These are phyloP conservation scores for Arabidopsis arenosa DNA, from an alignment of 345 rosid species.

Conservation along the genomic window DNA sequence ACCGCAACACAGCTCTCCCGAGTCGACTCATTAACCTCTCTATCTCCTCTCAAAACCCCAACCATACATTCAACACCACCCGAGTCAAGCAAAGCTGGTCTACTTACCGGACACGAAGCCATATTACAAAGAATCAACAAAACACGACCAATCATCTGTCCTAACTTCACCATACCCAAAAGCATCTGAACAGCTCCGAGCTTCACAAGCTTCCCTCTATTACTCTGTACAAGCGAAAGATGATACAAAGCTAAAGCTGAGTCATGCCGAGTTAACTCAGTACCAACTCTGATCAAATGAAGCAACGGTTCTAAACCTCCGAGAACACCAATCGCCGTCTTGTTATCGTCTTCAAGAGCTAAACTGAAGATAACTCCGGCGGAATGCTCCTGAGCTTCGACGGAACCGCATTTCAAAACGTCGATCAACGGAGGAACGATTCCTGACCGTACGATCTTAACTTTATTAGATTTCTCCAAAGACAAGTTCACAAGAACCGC, in stretches of 20 bases:
- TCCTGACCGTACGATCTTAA: slow-evolving; percentile 86
- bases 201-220: slow-evolving; percentile 64
- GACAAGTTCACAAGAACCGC: slow-evolving; percentile 86
- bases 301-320: slow-evolving; percentile 85
- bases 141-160: slow-evolving; percentile 56
- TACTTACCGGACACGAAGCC: slow-evolving; percentile 61
- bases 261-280: slow-evolving; percentile 72
- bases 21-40: slow-evolving; percentile 53
- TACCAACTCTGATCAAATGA: slow-evolving; percentile 60
- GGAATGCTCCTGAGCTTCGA: slow-evolving; percentile 84
- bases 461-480: slow-evolving; percentile 67
- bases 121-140: slow-evolving; percentile 63
- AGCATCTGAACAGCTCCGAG: slow-evolving; percentile 67
- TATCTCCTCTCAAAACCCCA: slow-evolving; percentile 47
- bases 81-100: slow-evolving; percentile 69
- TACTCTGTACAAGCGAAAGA: slow-evolving; percentile 71
- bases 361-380: slow-evolving; percentile 79
- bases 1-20: slow-evolving; percentile 67
- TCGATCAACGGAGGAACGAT: slow-evolving; percentile 70
- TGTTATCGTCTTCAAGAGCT: slow-evolving; percentile 77
- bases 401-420: slow-evolving; percentile 68
- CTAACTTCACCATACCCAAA: slow-evolving; percentile 62
- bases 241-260: slow-evolving; percentile 87
- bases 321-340: slow-evolving; percentile 83
- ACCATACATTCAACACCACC: slow-evolving; percentile 81